Percentiles rank a stretch among this genome's conserved stretches.
Evolutionary conservation across 306 rosid genomes (phyloP).

Genomic region (Vigna nakashimae): DNA sequence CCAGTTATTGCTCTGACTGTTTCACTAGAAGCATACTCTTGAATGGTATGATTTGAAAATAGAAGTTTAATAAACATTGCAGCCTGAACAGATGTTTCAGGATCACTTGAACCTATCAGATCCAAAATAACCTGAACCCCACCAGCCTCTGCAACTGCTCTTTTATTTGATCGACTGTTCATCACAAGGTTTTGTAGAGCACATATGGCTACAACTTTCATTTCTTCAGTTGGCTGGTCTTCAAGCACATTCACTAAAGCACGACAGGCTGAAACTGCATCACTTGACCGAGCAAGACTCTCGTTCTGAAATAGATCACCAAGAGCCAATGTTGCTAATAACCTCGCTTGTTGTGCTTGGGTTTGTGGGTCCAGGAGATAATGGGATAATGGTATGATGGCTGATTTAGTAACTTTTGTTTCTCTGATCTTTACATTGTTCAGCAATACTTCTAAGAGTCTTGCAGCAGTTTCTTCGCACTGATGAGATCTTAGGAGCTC

Average conservation of each 20-base stretch:
- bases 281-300: slow-evolving; percentile 89
- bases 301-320: slow-evolving; percentile 98
- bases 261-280: slow-evolving; percentile 96
- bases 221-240: slow-evolving; percentile 99
- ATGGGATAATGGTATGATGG: slow-evolving; percentile 92
- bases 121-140: slow-evolving; percentile 97
- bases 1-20: slow-evolving; percentile 97
- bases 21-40: slow-evolving; percentile 98
- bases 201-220: slow-evolving; percentile 98
- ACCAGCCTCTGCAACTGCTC: slow-evolving; percentile 99
- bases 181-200: slow-evolving; percentile 98
- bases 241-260: slow-evolving; percentile 98
- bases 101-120: slow-evolving; percentile 95
- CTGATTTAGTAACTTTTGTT: slow-evolving; percentile 87
- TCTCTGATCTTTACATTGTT: slow-evolving; percentile 97
- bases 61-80: slow-evolving; percentile 96
- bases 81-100: slow-evolving; percentile 94
- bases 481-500: slow-evolving; percentile 95
- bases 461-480: slow-evolving; percentile 95
- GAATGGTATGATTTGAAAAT: slow-evolving; percentile 92
- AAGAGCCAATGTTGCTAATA: slow-evolving; percentile 92
- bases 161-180: slow-evolving; percentile 94
- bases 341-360: slow-evolving; percentile 97
- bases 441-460: slow-evolving; percentile 89
- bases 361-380: slow-evolving; percentile 98